phyloP scores from a whole-genome alignment of 2,329 filamentous ascomycete genomes.

The Madurella fahalii region DNA sequence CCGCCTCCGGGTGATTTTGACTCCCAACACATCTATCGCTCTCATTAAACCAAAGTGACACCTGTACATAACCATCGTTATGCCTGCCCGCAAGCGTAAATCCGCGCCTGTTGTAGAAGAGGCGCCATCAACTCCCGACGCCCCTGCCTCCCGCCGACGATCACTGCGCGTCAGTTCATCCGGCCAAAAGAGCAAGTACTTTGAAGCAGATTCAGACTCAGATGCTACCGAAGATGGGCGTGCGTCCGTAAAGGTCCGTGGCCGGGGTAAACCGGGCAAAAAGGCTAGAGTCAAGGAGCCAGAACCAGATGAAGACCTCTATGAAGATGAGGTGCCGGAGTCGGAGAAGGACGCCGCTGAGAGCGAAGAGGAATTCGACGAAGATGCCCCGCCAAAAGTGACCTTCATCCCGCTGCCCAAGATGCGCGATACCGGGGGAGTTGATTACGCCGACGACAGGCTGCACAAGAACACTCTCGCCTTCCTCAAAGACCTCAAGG shows the following conservation, averaged over 20 bases:
- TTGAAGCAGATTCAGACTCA: constrained; percentile 35
- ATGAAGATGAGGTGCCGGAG: constrained; percentile 19
- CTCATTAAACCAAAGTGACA: neutral
- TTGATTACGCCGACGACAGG: constrained; percentile 48
- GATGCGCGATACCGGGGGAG: constrained; percentile 38
- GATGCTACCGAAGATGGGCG: neutral
- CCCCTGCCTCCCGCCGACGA: constrained; percentile 37
- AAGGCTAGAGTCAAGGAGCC: constrained; percentile 6
- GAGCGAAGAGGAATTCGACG: constrained; percentile 27
- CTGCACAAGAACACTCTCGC: constrained; percentile 56
- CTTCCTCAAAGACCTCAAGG: constrained; percentile 56
- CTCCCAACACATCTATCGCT: neutral
- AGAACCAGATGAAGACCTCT: constrained; percentile 15
- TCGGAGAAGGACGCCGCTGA: constrained; percentile 21
- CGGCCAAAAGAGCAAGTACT: constrained; percentile 48
- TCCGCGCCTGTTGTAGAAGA: constrained; percentile 6
- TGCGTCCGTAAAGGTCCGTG: constrained; percentile 1
- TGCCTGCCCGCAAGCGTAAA: constrained; percentile 41
- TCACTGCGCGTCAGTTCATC: constrained; percentile 45
- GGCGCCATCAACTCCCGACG: constrained; percentile 27
- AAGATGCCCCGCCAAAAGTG: constrained; percentile 34
- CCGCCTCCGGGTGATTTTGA: neutral
- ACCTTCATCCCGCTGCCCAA: constrained; percentile 41
- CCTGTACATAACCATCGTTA: constrained; percentile 19
- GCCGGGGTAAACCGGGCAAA: constrained; percentile 12